phyloP scores from a whole-genome alignment of 345 rosid species.

The Corchorus capsularis region DNA sequence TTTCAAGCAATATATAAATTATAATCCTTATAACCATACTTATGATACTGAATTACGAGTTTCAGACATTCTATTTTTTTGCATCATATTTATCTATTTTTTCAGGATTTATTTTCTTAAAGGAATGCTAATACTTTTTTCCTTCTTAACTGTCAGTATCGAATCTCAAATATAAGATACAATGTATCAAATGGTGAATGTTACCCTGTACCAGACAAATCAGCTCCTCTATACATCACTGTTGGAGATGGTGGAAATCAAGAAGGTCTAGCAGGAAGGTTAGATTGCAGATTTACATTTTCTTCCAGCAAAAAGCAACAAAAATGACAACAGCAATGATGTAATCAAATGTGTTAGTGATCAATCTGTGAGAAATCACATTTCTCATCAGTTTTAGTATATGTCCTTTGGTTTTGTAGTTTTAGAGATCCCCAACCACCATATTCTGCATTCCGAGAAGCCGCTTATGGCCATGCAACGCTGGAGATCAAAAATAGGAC shows the following conservation, averaged over 20 bases:
- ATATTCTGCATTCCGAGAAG: constrained; percentile 93
- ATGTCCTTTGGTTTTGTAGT: constrained; percentile 38
- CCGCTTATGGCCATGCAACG: constrained; percentile 92
- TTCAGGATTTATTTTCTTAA: background rate
- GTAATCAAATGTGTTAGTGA: background rate
- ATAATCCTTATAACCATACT: no score
- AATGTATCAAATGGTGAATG: constrained; percentile 66
- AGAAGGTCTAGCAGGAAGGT: constrained; percentile 86
- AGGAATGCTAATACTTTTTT: background rate
- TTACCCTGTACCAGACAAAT: constrained; percentile 69
- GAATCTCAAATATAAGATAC: constrained; percentile 76
- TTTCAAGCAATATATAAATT: no score
- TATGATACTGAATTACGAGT: no score
- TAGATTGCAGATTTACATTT: constrained; percentile 1
- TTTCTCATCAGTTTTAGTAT: background rate
- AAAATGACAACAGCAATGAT: background rate
- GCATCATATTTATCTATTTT: background rate
- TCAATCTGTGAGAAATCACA: background rate
- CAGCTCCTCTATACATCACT: constrained; percentile 85
- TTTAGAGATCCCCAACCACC: constrained; percentile 89
- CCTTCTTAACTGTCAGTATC: constrained; percentile 52
- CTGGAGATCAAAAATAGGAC: constrained; percentile 83
- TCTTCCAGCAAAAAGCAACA: background rate
- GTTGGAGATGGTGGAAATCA: constrained; percentile 98
- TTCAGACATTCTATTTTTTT: background rate